A percentile compares a stretch with the other conserved stretches of the same genome.
These are phyloP conservation scores for Nidularia sp. DNA, from an alignment of 768 basidiomycete species.

Conservation along the genomic window DNA sequence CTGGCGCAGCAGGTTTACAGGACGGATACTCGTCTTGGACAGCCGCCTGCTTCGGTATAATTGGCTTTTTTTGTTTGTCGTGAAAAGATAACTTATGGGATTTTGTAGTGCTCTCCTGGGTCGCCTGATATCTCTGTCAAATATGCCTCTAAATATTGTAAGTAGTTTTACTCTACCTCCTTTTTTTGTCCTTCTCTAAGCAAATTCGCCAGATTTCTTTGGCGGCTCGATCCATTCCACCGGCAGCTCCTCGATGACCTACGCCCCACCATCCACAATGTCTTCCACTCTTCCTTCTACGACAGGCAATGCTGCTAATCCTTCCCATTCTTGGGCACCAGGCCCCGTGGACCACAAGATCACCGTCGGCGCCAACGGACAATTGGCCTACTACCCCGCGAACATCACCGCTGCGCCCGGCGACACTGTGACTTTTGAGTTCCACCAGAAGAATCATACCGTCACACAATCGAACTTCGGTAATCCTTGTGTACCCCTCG, in stretches of 20 bases:
- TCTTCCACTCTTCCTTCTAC: no score
- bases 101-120: slow-evolving; percentile 26
- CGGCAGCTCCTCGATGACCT: no score
- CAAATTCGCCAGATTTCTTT: background rate
- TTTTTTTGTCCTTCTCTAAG: background rate
- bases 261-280: no score
- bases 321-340: no score
- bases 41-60: slow-evolving; percentile 41
- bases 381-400: slow-evolving; percentile 35
- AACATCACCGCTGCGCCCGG: slow-evolving; percentile 43
- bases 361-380: slow-evolving; percentile 33
- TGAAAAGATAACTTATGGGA: background rate
- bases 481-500: slow-evolving; percentile 29
- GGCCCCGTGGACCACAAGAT: no score
- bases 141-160: slow-evolving; percentile 44
- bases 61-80: slow-evolving; percentile 5
- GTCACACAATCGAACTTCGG: slow-evolving; percentile 36
- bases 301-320: no score
- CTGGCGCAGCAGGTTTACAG: slow-evolving; percentile 46
- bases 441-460: slow-evolving; percentile 47
- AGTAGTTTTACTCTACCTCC: slow-evolving; percentile 9
- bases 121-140: slow-evolving; percentile 34
- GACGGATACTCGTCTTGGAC: slow-evolving; percentile 43
- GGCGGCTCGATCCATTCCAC: background rate
- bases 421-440: slow-evolving; percentile 46